A percentile compares a stretch with the other conserved stretches of the same genome.
phyloP scores from a whole-genome alignment of 1,284 basidiomycete genomes.

The Boletus semigastroideus region DNA sequence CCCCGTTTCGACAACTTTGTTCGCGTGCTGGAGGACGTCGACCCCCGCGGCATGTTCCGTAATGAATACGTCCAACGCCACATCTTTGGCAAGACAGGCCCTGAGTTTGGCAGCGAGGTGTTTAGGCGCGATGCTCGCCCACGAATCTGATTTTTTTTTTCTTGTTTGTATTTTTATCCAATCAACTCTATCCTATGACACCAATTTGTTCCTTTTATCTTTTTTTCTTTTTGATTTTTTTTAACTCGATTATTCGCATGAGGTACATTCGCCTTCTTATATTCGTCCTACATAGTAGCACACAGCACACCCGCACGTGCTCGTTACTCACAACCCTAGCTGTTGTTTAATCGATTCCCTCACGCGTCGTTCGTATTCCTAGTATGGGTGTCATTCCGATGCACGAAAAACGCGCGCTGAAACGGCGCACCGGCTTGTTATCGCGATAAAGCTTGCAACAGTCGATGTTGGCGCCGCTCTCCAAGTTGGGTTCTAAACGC shows the following conservation, averaged over 20 bases:
- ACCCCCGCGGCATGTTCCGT: slow-evolving; percentile 80
- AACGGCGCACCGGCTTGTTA: slow-evolving; percentile 53
- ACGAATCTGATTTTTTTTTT: slow-evolving; percentile 4
- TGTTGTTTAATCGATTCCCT: slow-evolving; percentile 70
- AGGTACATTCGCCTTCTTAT: slow-evolving; percentile 12
- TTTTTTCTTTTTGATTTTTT: neutral
- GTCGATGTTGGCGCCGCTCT: slow-evolving; percentile 98
- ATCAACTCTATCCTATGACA: neutral
- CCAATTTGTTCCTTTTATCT: neutral
- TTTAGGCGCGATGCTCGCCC: slow-evolving; percentile 44
- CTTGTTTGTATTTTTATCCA: neutral
- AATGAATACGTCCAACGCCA: slow-evolving; percentile 80
- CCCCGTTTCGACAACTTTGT: slow-evolving; percentile 85
- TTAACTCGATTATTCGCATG: neutral
- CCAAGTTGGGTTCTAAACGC: slow-evolving; percentile 99
- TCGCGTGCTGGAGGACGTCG: slow-evolving; percentile 66
- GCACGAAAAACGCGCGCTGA: neutral
- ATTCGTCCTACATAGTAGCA: slow-evolving; percentile 12
- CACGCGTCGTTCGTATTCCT: slow-evolving; percentile 75
- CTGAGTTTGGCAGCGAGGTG: slow-evolving; percentile 48
- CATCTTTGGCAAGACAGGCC: slow-evolving; percentile 54
- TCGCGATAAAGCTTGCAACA: slow-evolving; percentile 95
- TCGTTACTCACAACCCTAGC: slow-evolving; percentile 53
- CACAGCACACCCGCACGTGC: slow-evolving; percentile 1
- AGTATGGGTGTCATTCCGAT: neutral